Conservation (phyloP, 495 filamentous ascomycete genomes). For the Daldinia grandis region DNA sequence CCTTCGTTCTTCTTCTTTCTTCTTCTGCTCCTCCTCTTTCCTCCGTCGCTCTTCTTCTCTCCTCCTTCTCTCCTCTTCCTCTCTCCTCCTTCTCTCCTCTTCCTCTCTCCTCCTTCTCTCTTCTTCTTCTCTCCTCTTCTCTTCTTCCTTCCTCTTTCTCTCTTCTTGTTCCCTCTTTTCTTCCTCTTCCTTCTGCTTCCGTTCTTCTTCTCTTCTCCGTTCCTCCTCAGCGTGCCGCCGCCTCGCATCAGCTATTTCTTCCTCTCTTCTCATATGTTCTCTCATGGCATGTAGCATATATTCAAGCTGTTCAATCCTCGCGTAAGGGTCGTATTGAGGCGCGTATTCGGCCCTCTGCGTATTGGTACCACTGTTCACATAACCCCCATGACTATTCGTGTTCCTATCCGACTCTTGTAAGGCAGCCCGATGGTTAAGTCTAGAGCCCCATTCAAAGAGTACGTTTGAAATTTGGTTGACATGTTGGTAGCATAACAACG, state of each 20-base stretch:
- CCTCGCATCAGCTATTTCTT: neutral
- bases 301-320: too few relatives aligned
- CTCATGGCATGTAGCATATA: too few relatives aligned
- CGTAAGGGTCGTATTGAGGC: too few relatives aligned
- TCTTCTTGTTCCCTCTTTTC: neutral
- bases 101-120: neutral
- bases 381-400: too few relatives aligned
- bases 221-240: neutral
- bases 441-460: constrained; percentile 1
- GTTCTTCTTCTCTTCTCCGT: neutral
- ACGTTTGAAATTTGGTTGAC: neutral
- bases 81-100: neutral
- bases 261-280: neutral
- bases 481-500: constrained; percentile 23
- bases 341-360: neutral
- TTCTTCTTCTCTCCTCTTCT: neutral
- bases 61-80: neutral
- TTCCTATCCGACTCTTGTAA: neutral
- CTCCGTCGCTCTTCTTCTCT: neutral
- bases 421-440: neutral
- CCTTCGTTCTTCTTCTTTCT: neutral
- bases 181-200: neutral
- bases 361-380: neutral
- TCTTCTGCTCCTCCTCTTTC: neutral
- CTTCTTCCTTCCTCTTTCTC: neutral